A percentile compares a stretch with the other conserved stretches of the same genome.
phyloP scores from a whole-genome alignment of 768 basidiomycete species.

The Podaxis sp. region DNA sequence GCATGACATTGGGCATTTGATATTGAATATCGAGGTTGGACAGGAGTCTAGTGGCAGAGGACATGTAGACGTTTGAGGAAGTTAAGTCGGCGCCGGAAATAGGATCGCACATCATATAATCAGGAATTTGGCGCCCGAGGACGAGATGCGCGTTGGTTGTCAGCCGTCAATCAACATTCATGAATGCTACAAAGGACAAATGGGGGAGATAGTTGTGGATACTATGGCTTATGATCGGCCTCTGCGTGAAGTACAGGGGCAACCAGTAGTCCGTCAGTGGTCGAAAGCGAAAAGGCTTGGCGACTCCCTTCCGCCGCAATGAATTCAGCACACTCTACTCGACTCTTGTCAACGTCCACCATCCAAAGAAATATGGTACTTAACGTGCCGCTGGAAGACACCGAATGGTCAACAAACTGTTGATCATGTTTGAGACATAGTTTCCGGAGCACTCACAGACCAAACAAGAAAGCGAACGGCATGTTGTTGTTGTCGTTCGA shows the following conservation, averaged over 20 bases:
- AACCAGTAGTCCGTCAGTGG: not conserved
- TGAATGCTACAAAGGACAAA: not conserved
- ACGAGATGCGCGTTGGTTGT: not conserved
- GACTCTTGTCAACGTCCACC: conserved; percentile 66
- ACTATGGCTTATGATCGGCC: conserved; percentile 24
- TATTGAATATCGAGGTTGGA: not conserved
- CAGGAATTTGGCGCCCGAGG: not conserved
- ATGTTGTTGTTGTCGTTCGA: conserved; percentile 70
- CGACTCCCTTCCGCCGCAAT: conserved; percentile 47
- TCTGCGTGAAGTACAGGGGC: conserved; percentile 21
- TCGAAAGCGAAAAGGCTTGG: conserved; percentile 21
- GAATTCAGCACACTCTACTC: conserved; percentile 62
- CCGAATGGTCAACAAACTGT: not conserved
- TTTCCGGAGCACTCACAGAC: conserved; percentile 46
- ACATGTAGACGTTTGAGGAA: conserved; percentile 1
- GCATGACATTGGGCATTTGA: not conserved
- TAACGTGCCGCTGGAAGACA: conserved; percentile 36
- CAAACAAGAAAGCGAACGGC: conserved; percentile 75
- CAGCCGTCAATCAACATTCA: not conserved
- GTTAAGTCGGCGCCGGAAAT: too few relatives aligned
- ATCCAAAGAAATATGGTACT: conserved; percentile 62
- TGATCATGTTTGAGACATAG: not conserved
- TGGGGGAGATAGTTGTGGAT: not conserved
- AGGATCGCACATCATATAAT: not conserved
- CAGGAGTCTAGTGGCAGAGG: not conserved